These are phyloP conservation scores for Madurella fahalii DNA, from an alignment of 2,329 filamentous ascomycete genomes.

Conservation along the genomic window DNA sequence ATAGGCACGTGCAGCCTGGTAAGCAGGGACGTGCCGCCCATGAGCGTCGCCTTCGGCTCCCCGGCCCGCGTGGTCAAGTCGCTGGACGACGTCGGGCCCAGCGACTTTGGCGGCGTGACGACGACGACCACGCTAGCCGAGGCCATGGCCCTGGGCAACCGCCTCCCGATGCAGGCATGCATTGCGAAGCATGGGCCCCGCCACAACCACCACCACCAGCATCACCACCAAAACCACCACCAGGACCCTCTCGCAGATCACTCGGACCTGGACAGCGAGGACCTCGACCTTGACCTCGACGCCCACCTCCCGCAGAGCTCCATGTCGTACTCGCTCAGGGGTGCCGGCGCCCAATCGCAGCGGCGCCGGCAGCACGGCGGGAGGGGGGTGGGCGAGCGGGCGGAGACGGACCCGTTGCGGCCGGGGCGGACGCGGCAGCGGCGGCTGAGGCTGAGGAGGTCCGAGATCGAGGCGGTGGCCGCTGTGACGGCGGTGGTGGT, in stretches of 20 bases:
- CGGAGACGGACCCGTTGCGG: neutral
- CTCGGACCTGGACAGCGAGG: neutral
- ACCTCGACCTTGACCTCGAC: constrained; percentile 3
- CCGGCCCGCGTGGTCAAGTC: constrained; percentile 25
- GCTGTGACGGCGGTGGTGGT: constrained; percentile 10
- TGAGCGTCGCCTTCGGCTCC: constrained; percentile 27
- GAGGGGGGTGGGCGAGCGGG: neutral
- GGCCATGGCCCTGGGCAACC: constrained; percentile 15
- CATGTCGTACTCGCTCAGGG: neutral
- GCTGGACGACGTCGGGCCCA: constrained; percentile 11
- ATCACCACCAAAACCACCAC: neutral
- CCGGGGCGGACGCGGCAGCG: neutral
- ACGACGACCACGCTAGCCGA: constrained; percentile 13
- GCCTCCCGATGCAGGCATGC: constrained; percentile 1
- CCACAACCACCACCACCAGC: neutral
- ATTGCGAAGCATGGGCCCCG: too few species aligned
- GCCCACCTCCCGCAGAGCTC: neutral
- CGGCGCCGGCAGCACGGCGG: neutral
- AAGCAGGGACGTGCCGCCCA: constrained; percentile 27
- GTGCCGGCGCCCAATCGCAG: neutral
- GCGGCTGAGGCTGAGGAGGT: constrained; percentile 3
- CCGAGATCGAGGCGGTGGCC: constrained; percentile 13
- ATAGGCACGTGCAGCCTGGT: constrained; percentile 31
- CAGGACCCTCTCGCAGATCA: neutral
- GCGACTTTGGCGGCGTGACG: neutral